These are phyloP conservation scores for Xerocomus nothofagi DNA, from an alignment of 1,284 basidiomycete species.

Conservation along the genomic window DNA sequence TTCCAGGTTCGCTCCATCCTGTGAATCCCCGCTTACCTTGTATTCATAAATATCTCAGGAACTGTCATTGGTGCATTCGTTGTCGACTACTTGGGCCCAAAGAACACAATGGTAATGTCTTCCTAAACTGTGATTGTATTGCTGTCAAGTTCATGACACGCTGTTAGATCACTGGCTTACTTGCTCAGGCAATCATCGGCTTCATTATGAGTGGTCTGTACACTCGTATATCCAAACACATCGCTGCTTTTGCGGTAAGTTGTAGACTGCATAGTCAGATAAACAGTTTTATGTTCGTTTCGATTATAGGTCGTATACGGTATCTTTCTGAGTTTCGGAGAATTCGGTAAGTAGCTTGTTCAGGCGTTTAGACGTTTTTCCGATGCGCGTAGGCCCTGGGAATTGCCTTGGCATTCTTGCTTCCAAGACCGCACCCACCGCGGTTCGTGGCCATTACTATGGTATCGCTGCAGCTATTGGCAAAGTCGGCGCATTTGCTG, in stretches of 20 bases:
- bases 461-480: conserved; percentile 85
- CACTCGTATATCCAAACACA: conserved; percentile 53
- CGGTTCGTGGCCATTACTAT: conserved; percentile 85
- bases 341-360: conserved; percentile 49
- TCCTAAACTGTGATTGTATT: not conserved
- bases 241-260: conserved; percentile 76
- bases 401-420: conserved; percentile 83
- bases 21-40: not conserved
- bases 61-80: conserved; percentile 77
- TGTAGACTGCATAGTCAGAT: not conserved
- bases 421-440: conserved; percentile 80
- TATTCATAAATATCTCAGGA: conserved; percentile 39
- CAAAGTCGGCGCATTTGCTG: conserved; percentile 87
- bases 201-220: conserved; percentile 88
- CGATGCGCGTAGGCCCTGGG: conserved; percentile 55
- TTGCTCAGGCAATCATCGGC: conserved; percentile 71
- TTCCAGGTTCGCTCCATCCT: conserved; percentile 44
- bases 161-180: conserved; percentile 62
- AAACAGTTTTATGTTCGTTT: not conserved
- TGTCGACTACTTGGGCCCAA: conserved; percentile 74
- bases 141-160: conserved; percentile 1
- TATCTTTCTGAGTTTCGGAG: conserved; percentile 86
- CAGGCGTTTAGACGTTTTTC: not conserved
- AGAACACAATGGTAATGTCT: conserved; percentile 65
- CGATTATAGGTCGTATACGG: conserved; percentile 72